Evolutionary conservation across 106 monocot species (phyloP).

Genomic region (Chionographis japonica): DNA sequence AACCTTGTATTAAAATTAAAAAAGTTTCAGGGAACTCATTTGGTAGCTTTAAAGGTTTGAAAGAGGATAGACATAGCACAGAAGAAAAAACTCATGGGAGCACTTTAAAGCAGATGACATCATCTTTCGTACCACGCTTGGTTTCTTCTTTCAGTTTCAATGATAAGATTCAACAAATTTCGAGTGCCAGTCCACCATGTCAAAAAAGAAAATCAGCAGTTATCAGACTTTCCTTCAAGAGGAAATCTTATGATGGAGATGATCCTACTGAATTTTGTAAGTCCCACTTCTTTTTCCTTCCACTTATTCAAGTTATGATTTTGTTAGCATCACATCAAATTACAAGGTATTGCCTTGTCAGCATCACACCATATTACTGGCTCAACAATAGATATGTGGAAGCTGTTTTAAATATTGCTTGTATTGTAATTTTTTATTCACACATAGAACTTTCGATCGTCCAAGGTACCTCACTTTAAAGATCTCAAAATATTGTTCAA

Average conservation of each 20-base stretch:
- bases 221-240: conserved; percentile 64
- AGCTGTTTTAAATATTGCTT: too few relatives aligned
- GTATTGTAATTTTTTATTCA: too few relatives aligned
- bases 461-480: too few relatives aligned
- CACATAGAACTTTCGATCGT: too few relatives aligned
- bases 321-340: background rate
- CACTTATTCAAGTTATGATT: background rate
- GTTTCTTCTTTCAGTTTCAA: conserved; percentile 42
- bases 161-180: conserved; percentile 35
- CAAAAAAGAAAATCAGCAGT: conserved; percentile 49
- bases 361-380: too few relatives aligned
- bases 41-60: conserved; percentile 31
- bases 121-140: conserved; percentile 31
- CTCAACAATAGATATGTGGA: too few relatives aligned
- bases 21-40: conserved; percentile 22
- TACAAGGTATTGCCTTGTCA: too few relatives aligned
- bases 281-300: conserved; percentile 3
- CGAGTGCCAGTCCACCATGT: conserved; percentile 17
- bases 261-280: conserved; percentile 68
- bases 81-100: conserved; percentile 41
- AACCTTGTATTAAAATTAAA: conserved; percentile 25
- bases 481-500: too few relatives aligned
- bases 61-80: conserved; percentile 16
- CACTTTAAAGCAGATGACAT: conserved; percentile 27
- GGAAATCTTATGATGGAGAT: conserved; percentile 67